A percentile compares a stretch with the other conserved stretches of the same genome.
These are phyloP conservation scores for Globisporangium iwayamae DNA, from an alignment of 352 stramenopile genomes.

Conservation along the genomic window DNA sequence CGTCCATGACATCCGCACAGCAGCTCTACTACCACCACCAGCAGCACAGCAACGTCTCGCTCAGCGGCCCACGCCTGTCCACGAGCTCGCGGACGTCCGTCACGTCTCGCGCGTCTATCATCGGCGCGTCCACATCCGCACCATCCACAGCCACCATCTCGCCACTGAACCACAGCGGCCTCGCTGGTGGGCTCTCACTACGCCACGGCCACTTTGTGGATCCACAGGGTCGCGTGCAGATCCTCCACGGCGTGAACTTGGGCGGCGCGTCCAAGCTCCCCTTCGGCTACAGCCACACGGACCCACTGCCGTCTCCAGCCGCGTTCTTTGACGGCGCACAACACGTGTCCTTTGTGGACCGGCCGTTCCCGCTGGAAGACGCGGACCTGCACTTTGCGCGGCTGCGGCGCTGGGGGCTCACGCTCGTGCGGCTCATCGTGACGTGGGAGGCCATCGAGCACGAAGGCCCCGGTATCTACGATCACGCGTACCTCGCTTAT, in stretches of 20 bases:
- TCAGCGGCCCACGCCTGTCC: slow-evolving; percentile 13
- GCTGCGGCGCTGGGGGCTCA: slow-evolving; percentile 83
- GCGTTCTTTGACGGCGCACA: slow-evolving; percentile 51
- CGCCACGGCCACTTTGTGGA: slow-evolving; percentile 83
- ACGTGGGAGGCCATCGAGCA: slow-evolving; percentile 92
- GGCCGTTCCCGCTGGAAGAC: slow-evolving; percentile 83
- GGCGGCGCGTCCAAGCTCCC: slow-evolving; percentile 88
- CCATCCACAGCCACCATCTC: background rate
- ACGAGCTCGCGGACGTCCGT: slow-evolving; percentile 7
- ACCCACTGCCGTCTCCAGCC: slow-evolving; percentile 23
- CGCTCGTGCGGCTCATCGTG: slow-evolving; percentile 77
- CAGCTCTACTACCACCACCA: background rate
- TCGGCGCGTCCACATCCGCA: background rate
- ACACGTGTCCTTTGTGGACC: slow-evolving; percentile 69
- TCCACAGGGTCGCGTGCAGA: slow-evolving; percentile 54
- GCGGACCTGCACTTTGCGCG: slow-evolving; percentile 73
- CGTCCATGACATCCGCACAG: background rate
- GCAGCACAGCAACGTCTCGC: background rate
- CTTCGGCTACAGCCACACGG: slow-evolving; percentile 42
- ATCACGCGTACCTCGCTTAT: slow-evolving; percentile 83
- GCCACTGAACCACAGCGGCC: slow-evolving; percentile 11
- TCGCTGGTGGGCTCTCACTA: slow-evolving; percentile 32
- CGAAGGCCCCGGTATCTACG: slow-evolving; percentile 73
- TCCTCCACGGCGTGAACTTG: slow-evolving; percentile 88
- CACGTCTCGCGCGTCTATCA: background rate